phyloP scores from a whole-genome alignment of 2,329 filamentous ascomycete genomes.

The Parastagonospora avenae region DNA sequence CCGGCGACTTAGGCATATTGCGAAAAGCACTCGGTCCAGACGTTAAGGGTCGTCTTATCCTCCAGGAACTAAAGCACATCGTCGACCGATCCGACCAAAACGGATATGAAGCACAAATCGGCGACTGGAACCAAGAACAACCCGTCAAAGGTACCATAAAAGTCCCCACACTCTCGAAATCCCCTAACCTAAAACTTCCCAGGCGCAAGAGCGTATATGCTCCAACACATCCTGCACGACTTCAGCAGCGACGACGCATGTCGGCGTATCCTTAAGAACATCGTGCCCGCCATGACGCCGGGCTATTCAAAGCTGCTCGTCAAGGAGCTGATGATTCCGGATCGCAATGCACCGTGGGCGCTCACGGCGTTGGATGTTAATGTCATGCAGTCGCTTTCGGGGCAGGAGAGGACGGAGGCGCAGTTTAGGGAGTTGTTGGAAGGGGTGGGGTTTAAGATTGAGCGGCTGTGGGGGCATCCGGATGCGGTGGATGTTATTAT shows the following conservation, averaged over 20 bases:
- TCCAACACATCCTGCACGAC: conserved; percentile 11
- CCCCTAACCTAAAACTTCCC: background rate
- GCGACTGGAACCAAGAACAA: conserved; percentile 8
- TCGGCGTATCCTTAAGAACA: conserved; percentile 8
- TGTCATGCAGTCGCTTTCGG: conserved; percentile 9
- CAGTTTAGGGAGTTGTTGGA: conserved; percentile 8
- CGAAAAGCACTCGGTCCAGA: conserved; percentile 6
- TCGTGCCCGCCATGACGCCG: conserved; percentile 11
- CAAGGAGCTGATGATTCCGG: conserved; percentile 11
- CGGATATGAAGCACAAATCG: conserved; percentile 11
- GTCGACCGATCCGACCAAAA: conserved; percentile 6
- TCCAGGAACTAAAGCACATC: conserved; percentile 19
- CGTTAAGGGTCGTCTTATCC: conserved; percentile 10
- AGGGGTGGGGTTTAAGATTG: conserved; percentile 8
- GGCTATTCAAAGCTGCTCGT: conserved; percentile 14
- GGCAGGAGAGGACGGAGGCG: conserved; percentile 6
- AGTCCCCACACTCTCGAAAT: no score
- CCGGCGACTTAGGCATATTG: conserved; percentile 5
- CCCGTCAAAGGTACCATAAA: conserved; percentile 4
- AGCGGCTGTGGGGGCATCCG: conserved; percentile 4
- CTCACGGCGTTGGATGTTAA: conserved; percentile 12
- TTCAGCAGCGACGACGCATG: conserved; percentile 8
- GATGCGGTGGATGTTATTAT: conserved; percentile 9
- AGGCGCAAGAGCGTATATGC: conserved; percentile 10
- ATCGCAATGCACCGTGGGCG: conserved; percentile 9